A percentile compares a stretch with the other conserved stretches of the same genome.
Evolutionary conservation across 257 asterid species (phyloP).

Genomic region (Thymus quinquecostatus): DNA sequence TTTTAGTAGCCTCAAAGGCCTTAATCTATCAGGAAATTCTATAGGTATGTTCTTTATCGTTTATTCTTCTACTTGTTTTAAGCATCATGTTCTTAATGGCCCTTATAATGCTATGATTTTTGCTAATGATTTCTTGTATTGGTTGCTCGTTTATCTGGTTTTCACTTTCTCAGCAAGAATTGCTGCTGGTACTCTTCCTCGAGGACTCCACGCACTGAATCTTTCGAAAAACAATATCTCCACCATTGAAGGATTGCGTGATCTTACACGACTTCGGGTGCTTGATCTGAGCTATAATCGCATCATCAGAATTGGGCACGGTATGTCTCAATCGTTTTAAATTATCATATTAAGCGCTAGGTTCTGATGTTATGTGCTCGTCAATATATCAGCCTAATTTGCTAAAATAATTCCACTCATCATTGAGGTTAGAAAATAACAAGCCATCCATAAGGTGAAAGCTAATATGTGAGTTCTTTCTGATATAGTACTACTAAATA

Average conservation of each 20-base stretch:
- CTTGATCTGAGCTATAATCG: conserved; percentile 97
- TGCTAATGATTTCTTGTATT: conserved; percentile 25
- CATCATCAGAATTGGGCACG: conserved; percentile 85
- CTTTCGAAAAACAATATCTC: conserved; percentile 88
- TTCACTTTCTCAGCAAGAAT: conserved; percentile 60
- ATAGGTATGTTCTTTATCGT: conserved; percentile 61
- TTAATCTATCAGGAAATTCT: conserved; percentile 88
- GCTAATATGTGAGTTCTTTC: not conserved
- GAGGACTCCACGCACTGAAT: conserved; percentile 89
- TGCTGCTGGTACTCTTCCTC: conserved; percentile 93
- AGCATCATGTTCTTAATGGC: conserved; percentile 14
- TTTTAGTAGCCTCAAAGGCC: conserved; percentile 76
- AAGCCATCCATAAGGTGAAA: not conserved
- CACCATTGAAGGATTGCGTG: conserved; percentile 87
- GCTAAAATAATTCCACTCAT: conserved; percentile 18
- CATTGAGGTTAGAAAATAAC: not conserved
- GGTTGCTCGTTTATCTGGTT: conserved; percentile 20
- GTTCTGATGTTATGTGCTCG: conserved; percentile 9
- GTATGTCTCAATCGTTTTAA: conserved; percentile 47
- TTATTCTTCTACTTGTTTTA: conserved; percentile 2
- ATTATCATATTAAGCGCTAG: not conserved
- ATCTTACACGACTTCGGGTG: conserved; percentile 89
- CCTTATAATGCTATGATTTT: not conserved
- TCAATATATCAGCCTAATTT: conserved; percentile 6
- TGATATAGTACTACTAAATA: not conserved